A percentile compares a stretch with the other conserved stretches of the same genome.
Evolutionary conservation across 495 filamentous ascomycete species (phyloP).

Genomic region (Penicillium psychrofluorescens): DNA sequence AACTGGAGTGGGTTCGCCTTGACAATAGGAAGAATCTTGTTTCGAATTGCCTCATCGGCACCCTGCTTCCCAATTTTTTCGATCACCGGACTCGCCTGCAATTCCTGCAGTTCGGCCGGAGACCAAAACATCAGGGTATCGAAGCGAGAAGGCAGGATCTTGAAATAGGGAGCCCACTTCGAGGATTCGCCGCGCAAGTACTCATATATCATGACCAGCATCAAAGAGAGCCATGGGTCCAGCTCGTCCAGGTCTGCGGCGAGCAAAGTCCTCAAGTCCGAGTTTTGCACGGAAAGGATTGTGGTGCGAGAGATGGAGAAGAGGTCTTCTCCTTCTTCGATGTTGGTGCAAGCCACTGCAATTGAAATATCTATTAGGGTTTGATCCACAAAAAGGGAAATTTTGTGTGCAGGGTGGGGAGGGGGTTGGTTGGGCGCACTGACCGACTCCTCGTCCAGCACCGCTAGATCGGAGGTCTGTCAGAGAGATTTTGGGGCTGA

Average conservation of each 20-base stretch:
- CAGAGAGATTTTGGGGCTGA: conserved; percentile 49
- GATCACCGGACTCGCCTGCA: conserved; percentile 71
- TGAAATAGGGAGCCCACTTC: conserved; percentile 72
- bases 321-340: conserved; percentile 55
- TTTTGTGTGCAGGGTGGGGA: conserved; percentile 12
- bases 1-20: conserved; percentile 35
- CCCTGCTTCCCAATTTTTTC: conserved; percentile 69
- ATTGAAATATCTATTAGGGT: neutral
- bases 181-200: conserved; percentile 53
- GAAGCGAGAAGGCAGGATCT: conserved; percentile 70
- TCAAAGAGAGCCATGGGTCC: conserved; percentile 56
- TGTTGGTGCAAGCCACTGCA: conserved; percentile 49
- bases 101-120: conserved; percentile 55
- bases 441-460: conserved; percentile 57
- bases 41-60: conserved; percentile 61
- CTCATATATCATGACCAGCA: conserved; percentile 78
- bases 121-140: conserved; percentile 93
- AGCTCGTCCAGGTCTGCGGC: conserved; percentile 35
- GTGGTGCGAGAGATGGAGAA: conserved; percentile 54
- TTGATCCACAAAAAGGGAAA: conserved; percentile 2
- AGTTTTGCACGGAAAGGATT: conserved; percentile 48
- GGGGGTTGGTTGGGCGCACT: conserved; percentile 16
- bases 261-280: conserved; percentile 37
- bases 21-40: conserved; percentile 57
- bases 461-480: conserved; percentile 44